These are phyloP conservation scores for Neurospora sublineolata DNA, from an alignment of 495 filamentous ascomycete genomes.

Conservation along the genomic window DNA sequence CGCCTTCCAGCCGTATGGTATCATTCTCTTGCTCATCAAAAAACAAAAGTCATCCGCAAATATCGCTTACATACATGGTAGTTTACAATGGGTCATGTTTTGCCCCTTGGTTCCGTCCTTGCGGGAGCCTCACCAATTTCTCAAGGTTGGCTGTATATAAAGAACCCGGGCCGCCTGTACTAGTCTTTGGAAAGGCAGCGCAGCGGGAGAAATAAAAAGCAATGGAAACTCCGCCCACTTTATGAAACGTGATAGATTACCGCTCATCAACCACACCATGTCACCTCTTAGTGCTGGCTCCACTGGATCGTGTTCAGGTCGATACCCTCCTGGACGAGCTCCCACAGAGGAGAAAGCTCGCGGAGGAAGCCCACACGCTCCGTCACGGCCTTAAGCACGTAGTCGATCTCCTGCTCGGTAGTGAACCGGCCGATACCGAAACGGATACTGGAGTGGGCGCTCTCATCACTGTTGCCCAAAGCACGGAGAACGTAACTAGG, in stretches of 20 bases:
- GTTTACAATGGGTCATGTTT: neutral
- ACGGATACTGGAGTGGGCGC: conserved; percentile 90
- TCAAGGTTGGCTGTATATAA: neutral
- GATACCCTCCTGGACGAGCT: conserved; percentile 93
- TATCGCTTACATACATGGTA: conserved; percentile 9
- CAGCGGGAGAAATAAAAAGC: neutral
- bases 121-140: neutral
- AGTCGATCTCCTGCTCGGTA: conserved; percentile 90
- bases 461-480: conserved; percentile 91
- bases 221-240: neutral
- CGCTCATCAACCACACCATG: neutral
- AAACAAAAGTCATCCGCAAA: conserved; percentile 1
- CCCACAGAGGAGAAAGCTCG: conserved; percentile 94
- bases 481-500: conserved; percentile 92
- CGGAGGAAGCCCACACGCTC: conserved; percentile 84
- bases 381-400: conserved; percentile 87
- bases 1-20: conserved; percentile 2
- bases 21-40: conserved; percentile 8
- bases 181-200: neutral
- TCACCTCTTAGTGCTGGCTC: conserved; percentile 65
- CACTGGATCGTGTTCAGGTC: conserved; percentile 95
- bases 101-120: neutral
- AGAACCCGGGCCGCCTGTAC: neutral
- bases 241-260: neutral
- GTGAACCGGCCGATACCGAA: conserved; percentile 98